Percentiles rank a stretch among this genome's conserved stretches.
Evolutionary conservation across 2,329 filamentous ascomycete species (phyloP).

Genomic region (Aschersonia sp.): DNA sequence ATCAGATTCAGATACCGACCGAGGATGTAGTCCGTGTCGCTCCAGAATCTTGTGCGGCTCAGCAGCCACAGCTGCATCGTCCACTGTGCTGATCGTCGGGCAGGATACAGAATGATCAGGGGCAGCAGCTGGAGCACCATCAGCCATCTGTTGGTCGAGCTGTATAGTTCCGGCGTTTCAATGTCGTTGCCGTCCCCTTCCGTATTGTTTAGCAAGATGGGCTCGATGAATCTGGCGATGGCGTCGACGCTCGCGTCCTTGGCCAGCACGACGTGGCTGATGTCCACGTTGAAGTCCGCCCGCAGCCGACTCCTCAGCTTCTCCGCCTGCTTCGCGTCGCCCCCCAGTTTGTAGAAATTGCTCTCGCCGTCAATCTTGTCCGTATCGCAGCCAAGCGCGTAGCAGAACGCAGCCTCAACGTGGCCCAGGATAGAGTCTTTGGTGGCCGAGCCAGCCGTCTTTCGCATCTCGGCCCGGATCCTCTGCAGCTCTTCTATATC

Average conservation of each 20-base stretch:
- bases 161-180: slow-evolving; percentile 26
- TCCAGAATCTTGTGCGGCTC: slow-evolving; percentile 22
- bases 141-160: slow-evolving; percentile 33
- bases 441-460: slow-evolving; percentile 5
- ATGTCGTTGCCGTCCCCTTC: slow-evolving; percentile 8
- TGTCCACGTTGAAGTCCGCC: slow-evolving; percentile 28
- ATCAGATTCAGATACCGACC: slow-evolving; percentile 34
- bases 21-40: slow-evolving; percentile 20
- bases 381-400: slow-evolving; percentile 25
- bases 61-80: slow-evolving; percentile 34
- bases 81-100: slow-evolving; percentile 35
- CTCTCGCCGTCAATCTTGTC: slow-evolving; percentile 16
- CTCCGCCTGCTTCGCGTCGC: slow-evolving; percentile 31
- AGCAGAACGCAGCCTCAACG: slow-evolving; percentile 24
- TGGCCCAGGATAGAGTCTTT: slow-evolving; percentile 13
- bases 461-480: slow-evolving; percentile 9
- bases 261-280: slow-evolving; percentile 36
- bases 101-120: slow-evolving; percentile 31
- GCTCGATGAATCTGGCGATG: slow-evolving; percentile 22
- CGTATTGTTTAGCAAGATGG: slow-evolving; percentile 1
- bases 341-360: slow-evolving; percentile 29
- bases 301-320: slow-evolving; percentile 17
- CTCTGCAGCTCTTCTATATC: slow-evolving; percentile 17
- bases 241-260: slow-evolving; percentile 27
- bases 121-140: slow-evolving; percentile 36